Percentiles rank a stretch among this genome's conserved stretches.
Evolutionary conservation across 2,329 filamentous ascomycete genomes (phyloP).

Genomic region (Niveomyces coronatus): DNA sequence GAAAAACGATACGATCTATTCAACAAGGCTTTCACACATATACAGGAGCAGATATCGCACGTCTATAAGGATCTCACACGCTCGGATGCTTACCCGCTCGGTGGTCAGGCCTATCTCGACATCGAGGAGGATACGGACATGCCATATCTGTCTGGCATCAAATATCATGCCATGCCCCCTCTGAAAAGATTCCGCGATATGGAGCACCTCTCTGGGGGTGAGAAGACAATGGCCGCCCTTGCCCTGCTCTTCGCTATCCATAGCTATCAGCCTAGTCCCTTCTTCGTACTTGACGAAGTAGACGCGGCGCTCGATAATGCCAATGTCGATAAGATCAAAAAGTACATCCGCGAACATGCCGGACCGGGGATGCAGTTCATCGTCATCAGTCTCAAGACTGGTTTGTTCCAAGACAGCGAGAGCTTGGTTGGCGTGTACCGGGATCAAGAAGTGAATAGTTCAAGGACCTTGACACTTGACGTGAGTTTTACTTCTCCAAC

Average conservation of each 20-base stretch:
- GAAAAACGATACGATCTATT: conserved; percentile 80
- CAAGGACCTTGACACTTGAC: conserved; percentile 84
- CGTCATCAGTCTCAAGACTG: conserved; percentile 92
- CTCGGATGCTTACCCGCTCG: conserved; percentile 83
- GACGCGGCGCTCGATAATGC: conserved; percentile 97
- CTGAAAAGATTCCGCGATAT: conserved; percentile 98
- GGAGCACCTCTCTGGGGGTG: conserved; percentile 93
- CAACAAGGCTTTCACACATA: conserved; percentile 90
- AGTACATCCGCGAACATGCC: conserved; percentile 89
- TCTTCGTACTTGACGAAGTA: conserved; percentile 97
- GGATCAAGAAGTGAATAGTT: conserved; percentile 89
- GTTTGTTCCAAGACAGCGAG: conserved; percentile 92
- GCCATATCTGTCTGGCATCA: conserved; percentile 89
- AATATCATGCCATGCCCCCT: conserved; percentile 97
- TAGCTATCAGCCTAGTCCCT: conserved; percentile 88
- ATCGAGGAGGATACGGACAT: conserved; percentile 92
- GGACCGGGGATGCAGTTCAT: conserved; percentile 98
- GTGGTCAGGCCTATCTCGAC: conserved; percentile 79
- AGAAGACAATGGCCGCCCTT: conserved; percentile 97
- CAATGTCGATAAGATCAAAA: conserved; percentile 91
- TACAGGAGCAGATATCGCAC: conserved; percentile 83
- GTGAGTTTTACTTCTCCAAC: conserved; percentile 47
- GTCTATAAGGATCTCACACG: conserved; percentile 95
- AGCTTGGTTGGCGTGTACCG: conserved; percentile 91
- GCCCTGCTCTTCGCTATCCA: conserved; percentile 96